Conservation (phyloP, 805 yeast species). For the Candida nonsorbophila region DNA sequence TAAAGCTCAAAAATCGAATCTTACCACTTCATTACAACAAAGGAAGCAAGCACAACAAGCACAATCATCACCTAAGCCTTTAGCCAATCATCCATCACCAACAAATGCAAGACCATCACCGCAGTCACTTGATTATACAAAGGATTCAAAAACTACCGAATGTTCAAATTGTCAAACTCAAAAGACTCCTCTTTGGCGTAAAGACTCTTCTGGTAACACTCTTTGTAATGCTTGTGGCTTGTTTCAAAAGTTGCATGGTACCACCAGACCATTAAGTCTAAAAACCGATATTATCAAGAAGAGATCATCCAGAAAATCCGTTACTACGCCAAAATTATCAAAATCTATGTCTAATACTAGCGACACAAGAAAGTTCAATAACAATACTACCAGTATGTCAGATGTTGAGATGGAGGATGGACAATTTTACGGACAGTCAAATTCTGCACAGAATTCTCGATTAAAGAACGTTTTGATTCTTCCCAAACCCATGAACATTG, state of each 20-base stretch:
- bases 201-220: slow-evolving; percentile 55
- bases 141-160: slow-evolving; percentile 20
- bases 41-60: too few species aligned
- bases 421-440: slow-evolving; percentile 2
- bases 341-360: slow-evolving; percentile 7
- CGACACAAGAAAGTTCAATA: slow-evolving; percentile 3
- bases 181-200: slow-evolving; percentile 60
- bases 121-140: slow-evolving; percentile 7
- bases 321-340: slow-evolving; percentile 4
- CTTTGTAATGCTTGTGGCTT: slow-evolving; percentile 63
- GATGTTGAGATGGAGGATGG: slow-evolving; percentile 3
- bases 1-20: too few species aligned
- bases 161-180: slow-evolving; percentile 56
- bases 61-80: not conserved
- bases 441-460: slow-evolving; percentile 7
- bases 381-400: not conserved
- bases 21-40: too few species aligned
- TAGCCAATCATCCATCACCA: slow-evolving; percentile 1
- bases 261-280: slow-evolving; percentile 53
- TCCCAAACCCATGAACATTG: slow-evolving; percentile 29
- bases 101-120: not conserved
- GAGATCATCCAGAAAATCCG: slow-evolving; percentile 39
- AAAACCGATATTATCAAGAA: slow-evolving; percentile 56
- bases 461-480: slow-evolving; percentile 35
- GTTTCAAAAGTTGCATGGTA: slow-evolving; percentile 56